Evolutionary conservation across 345 rosid genomes (phyloP).

Genomic region (Boechera retrofracta): DNA sequence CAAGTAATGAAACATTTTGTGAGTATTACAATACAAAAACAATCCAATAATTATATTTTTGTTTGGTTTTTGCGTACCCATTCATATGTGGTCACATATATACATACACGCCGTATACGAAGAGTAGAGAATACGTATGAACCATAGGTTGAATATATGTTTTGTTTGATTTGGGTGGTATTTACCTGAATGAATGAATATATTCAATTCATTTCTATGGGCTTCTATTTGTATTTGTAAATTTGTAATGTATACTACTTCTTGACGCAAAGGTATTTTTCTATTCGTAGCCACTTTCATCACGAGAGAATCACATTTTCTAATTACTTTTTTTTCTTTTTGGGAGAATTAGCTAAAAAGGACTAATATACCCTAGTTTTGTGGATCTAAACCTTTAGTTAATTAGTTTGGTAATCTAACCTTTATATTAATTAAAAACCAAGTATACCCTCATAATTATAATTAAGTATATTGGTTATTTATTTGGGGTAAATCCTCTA

Average conservation of each 20-base stretch:
- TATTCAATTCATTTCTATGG: slow-evolving; percentile 13
- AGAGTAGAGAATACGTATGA: slow-evolving; percentile 37
- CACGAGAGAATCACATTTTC: background rate
- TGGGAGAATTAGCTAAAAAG: no score
- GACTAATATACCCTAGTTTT: no score
- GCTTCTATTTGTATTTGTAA: background rate
- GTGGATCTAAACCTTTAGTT: no score
- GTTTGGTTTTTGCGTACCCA: slow-evolving; percentile 28
- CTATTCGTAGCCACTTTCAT: background rate
- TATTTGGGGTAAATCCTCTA: no score
- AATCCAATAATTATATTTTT: background rate
- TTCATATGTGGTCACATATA: slow-evolving; percentile 33
- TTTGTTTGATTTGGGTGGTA: slow-evolving; percentile 30
- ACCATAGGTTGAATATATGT: slow-evolving; percentile 29
- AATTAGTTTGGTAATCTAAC: no score
- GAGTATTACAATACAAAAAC: background rate
- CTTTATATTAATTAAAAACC: no score
- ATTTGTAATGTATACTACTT: slow-evolving; percentile 19
- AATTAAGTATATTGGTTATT: no score
- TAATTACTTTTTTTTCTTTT: no score
- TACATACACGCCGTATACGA: slow-evolving; percentile 29
- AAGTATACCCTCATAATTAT: no score
- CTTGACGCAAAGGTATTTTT: background rate
- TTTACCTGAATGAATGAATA: slow-evolving; percentile 6
- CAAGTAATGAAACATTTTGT: slow-evolving; percentile 32